These are phyloP conservation scores for Paraurostyla sp. DNA, from an alignment of 73 alveolate species.

Conservation along the genomic window DNA sequence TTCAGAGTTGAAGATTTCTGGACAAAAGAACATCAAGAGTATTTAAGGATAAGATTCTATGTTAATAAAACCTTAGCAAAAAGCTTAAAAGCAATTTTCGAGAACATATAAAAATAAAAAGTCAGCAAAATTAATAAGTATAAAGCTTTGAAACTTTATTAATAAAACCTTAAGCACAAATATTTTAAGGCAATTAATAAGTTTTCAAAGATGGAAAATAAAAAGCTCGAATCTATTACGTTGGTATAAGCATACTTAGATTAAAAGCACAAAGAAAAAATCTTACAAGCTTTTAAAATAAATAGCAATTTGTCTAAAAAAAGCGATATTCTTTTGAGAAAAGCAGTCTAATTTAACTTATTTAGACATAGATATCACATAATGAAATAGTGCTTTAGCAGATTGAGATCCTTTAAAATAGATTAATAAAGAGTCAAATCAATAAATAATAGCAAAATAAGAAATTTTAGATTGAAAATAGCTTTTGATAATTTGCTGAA, in stretches of 20 bases:
- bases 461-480: background rate
- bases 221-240: background rate
- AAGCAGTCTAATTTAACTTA: conserved; percentile 1
- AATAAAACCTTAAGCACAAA: background rate
- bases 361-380: conserved; percentile 10
- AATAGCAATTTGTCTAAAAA: background rate
- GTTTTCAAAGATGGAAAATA: conserved; percentile 23
- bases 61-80: background rate
- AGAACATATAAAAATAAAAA: background rate
- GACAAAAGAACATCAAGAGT: background rate
- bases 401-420: background rate
- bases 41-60: background rate
- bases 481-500: background rate
- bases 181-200: background rate
- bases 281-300: background rate
- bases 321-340: background rate
- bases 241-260: background rate
- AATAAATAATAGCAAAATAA: background rate
- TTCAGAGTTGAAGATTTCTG: conserved; percentile 3
- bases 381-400: background rate
- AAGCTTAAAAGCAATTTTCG: background rate
- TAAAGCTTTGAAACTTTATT: background rate
- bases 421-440: background rate
- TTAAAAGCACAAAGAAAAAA: background rate
- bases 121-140: background rate